Percentiles rank a stretch among this genome's conserved stretches.
These are phyloP conservation scores for Penicillium janthinellum DNA, from an alignment of 2,329 filamentous ascomycete species.

Conservation along the genomic window DNA sequence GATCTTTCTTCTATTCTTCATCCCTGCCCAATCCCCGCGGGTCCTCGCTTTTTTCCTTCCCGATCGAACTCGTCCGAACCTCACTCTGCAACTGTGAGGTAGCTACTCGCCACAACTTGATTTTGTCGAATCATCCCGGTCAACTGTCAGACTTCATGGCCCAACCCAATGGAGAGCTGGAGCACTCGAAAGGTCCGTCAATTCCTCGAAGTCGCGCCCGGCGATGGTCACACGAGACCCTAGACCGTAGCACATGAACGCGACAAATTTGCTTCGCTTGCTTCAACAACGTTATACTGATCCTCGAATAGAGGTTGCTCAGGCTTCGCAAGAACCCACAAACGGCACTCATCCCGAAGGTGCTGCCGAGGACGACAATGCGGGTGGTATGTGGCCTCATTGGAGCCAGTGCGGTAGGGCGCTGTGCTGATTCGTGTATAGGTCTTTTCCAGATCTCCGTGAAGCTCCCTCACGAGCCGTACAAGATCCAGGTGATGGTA, in stretches of 20 bases:
- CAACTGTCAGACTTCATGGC: constrained; percentile 37
- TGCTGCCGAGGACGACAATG: constrained; percentile 38
- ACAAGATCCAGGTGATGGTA: constrained; percentile 84
- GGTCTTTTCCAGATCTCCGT: constrained; percentile 73
- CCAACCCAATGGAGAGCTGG: constrained; percentile 42
- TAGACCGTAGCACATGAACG: constrained; percentile 10
- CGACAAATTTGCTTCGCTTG: constrained; percentile 3
- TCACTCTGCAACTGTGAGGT: constrained; percentile 22
- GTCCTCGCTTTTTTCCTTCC: constrained; percentile 23
- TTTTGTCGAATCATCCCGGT: constrained; percentile 21
- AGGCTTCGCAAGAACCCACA: constrained; percentile 31
- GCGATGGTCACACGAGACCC: constrained; percentile 10
- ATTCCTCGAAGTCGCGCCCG: constrained; percentile 4
- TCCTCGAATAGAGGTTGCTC: constrained; percentile 34
- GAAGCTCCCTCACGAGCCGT: constrained; percentile 75
- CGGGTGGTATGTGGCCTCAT: constrained; percentile 35
- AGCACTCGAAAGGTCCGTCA: constrained; percentile 44
- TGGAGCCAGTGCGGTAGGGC: not conserved
- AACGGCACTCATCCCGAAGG: constrained; percentile 40
- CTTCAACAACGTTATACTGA: constrained; percentile 12
- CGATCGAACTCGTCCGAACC: constrained; percentile 19
- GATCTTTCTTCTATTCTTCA: constrained; percentile 27
- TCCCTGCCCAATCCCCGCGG: constrained; percentile 20
- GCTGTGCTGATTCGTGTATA: constrained; percentile 28
- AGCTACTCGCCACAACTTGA: constrained; percentile 23